Conservation (phyloP, 2,329 filamentous ascomycete species). For the Colletotrichum horii region DNA sequence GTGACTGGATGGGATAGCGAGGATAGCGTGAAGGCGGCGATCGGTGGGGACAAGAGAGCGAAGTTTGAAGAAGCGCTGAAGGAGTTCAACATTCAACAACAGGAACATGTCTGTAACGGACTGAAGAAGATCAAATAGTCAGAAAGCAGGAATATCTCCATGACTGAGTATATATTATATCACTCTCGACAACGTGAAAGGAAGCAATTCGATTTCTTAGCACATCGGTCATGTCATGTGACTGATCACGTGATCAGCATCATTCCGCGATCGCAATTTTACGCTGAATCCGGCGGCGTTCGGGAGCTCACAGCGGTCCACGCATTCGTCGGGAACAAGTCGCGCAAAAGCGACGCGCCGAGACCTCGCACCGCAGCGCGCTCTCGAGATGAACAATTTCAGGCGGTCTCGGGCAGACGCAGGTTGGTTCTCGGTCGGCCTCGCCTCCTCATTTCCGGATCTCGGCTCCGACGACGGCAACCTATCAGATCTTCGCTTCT, state of each 20-base stretch:
- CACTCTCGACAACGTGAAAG: neutral
- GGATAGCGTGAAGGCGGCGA: neutral
- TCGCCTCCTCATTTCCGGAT: conserved; percentile 59
- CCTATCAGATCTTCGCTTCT: conserved; percentile 44
- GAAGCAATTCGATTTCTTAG: rapidly evolving
- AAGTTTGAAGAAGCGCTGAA: neutral
- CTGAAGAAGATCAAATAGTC: neutral
- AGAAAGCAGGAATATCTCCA: rapidly evolving
- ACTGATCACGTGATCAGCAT: neutral
- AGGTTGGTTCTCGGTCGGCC: conserved; percentile 61
- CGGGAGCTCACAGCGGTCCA: neutral
- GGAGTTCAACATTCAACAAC: neutral
- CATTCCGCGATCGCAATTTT: neutral
- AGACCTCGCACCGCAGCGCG: neutral
- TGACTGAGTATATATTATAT: rapidly evolving
- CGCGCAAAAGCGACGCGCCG: neutral
- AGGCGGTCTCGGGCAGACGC: conserved; percentile 28
- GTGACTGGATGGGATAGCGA: neutral
- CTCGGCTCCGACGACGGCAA: conserved; percentile 44
- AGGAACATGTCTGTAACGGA: neutral
- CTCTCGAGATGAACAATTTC: conserved; percentile 27
- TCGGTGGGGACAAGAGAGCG: neutral
- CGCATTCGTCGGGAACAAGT: neutral
- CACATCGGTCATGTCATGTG: neutral
- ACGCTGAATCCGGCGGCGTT: neutral